Base-by-base conservation (phyloP, 202 grass and related monocot species). In the Carex sylvatica region DNA sequence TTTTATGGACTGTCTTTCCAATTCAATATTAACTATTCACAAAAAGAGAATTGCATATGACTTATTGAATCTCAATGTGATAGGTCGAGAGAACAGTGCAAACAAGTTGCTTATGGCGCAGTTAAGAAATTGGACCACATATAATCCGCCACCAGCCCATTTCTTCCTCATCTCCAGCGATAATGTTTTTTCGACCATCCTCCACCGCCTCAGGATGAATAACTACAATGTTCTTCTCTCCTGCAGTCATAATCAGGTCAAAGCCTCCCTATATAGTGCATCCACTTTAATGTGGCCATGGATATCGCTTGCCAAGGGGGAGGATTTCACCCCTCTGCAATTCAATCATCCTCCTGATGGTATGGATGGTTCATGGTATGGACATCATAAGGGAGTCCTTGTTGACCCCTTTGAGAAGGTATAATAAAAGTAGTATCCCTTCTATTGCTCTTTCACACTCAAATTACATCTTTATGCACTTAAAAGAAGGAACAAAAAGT, bases 151-250 rank as follows among this genome's bases (percentile, higher is more conserved):
- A 44, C 96, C 96, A 14, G 86, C 59, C 47, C 89, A 98, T 88
- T 90, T 98, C 86, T 95, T 98, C 83, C 82, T 98, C 46, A 95
- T 98, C 85, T 95, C 92, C 35, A 90, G 88, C 56, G 89, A 98
- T 69, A 90, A 4, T 42, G 92, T 92, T 63, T 95, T 98, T 31
- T 55, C 92, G 19, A 92, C 89, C 72, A 90, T 95, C 47, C 86
- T 98, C 65, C 91, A 98, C 84, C 90, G 91, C 12, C 80, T 95
- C 70, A 83, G 96, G 83, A 95, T 95, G 95, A 90, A 65, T 73
- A 98, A 98, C 84, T 98, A 98, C 76, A 98, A 98, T 73, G 77
- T 98, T 83, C 81, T 95, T 38, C 96, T 98, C 85, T 88, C 96
- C 18, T 90, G 87, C 69, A 5, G 9, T n/a, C 6, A 68, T 68